phyloP scores from a whole-genome alignment of 2,329 filamentous ascomycete species.

The Diaporthe batatas region DNA sequence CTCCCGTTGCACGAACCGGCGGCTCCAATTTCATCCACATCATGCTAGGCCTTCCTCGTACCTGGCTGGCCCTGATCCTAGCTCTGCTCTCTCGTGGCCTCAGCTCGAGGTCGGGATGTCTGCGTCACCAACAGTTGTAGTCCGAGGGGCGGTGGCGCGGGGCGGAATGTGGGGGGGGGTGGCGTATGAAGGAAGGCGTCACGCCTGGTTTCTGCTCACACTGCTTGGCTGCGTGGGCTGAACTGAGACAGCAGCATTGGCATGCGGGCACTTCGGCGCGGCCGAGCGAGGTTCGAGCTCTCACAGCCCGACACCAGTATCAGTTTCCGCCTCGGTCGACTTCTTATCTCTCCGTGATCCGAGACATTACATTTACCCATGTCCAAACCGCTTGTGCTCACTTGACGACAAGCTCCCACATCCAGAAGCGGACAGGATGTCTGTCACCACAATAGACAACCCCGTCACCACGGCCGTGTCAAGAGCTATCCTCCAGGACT shows the following conservation, averaged over 20 bases:
- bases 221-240: background rate
- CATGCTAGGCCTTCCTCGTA: background rate
- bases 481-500: constrained; percentile 47
- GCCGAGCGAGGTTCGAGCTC: constrained; percentile 27
- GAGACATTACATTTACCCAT: background rate
- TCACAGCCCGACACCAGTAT: background rate
- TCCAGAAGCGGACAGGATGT: constrained; percentile 43
- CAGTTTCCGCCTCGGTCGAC: background rate
- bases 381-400: background rate
- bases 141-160: constrained; percentile 16
- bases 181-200: too few relatives aligned
- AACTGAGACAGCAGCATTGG: background rate
- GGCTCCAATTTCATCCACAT: constrained; percentile 9
- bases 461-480: constrained; percentile 44
- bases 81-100: background rate
- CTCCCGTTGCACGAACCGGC: background rate
- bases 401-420: background rate
- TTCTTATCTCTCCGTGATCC: background rate
- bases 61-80: constrained; percentile 13
- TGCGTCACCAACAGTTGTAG: background rate
- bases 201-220: too few relatives aligned
- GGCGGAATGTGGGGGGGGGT: constrained; percentile 30
- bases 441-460: constrained; percentile 46
- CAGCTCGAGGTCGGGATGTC: constrained; percentile 4
- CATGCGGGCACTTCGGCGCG: background rate